Conservation (phyloP, 2,329 filamentous ascomycete genomes). For the Cadophora sp. region DNA sequence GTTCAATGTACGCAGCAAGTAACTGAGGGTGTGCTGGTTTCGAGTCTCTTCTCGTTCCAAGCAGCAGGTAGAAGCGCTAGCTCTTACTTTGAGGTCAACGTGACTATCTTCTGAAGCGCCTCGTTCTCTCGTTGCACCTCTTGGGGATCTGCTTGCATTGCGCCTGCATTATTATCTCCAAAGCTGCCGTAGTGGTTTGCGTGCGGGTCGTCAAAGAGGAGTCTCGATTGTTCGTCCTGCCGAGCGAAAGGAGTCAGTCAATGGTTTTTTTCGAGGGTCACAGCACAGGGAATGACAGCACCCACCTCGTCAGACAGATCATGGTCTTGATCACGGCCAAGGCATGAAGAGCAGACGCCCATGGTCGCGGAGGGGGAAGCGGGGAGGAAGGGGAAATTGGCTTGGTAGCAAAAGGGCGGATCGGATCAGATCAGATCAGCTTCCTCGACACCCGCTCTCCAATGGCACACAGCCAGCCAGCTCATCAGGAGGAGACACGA, state of each 20-base stretch:
- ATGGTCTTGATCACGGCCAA: conserved; percentile 55
- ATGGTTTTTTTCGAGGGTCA: neutral
- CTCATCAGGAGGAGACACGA: conserved; percentile 15
- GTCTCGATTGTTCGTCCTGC: conserved; percentile 50
- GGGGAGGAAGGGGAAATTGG: conserved; percentile 18
- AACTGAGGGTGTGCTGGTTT: conserved; percentile 23
- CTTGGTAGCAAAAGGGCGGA: conserved; percentile 12
- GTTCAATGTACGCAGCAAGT: conserved; percentile 19
- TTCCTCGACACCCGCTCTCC: conserved; percentile 13
- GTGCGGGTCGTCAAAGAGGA: conserved; percentile 67
- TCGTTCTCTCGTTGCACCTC: conserved; percentile 70
- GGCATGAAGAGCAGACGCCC: conserved; percentile 67
- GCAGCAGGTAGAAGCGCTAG: conserved; percentile 27
- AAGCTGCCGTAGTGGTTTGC: conserved; percentile 68
- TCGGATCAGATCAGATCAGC: conserved; percentile 14
- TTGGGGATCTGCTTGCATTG: conserved; percentile 61
- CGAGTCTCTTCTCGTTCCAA: conserved; percentile 17
- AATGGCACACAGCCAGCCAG: conserved; percentile 5
- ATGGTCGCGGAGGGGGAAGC: conserved; percentile 46
- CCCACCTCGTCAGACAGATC: conserved; percentile 63
- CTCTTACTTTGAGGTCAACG: conserved; percentile 67
- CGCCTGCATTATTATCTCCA: conserved; percentile 59
- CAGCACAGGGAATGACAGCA: neutral
- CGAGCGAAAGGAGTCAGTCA: conserved; percentile 20
- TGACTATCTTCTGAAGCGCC: conserved; percentile 67